Evolutionary conservation across 305 asterid genomes (phyloP), one percentile per base, ranked within the genome.

Genomic region (Fraxinus sp.): DNA sequence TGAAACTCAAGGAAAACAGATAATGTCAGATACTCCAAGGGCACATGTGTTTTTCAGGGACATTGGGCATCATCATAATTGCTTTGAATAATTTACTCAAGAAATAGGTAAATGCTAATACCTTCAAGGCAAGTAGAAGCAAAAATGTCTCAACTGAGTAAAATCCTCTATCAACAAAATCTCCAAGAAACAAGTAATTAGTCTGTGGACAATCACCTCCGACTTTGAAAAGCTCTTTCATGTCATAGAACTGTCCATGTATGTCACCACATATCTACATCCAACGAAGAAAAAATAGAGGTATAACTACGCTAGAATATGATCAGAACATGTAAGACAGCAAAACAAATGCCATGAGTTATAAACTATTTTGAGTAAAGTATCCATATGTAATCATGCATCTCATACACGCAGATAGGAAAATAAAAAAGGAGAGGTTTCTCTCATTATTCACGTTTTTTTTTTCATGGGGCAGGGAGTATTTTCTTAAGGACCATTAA

Each of bases 221-320:
- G 52, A 94, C 99, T 90, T 88, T 94, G 85, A 96, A 96, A 82
- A 96, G 94, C 91, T 96, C 98, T 88, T 93, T 94, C 99, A 96
- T 91, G 94, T 96, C 99, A 89, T 93, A 94, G 86, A 96, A 94
- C 83, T 96, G 99, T 78, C 99, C 99, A 11, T 96, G 99, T 80
- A 96, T 96, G 91, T 96, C 99, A 62, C 99, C 99, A 87, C 99
- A 96, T 82, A 96, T 94, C 99, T 96, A 88, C 80, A 90, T 22
- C 71, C 30, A 73, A 78, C 82, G 84, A 80, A 39, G 70, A 79
- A 73, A 81, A 74, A 16, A 73, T 78, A 85, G 77, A 57, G 84
- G 52, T 18, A 66, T 24, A 18, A 59, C 55, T 30, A 28, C 2
- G 70, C 41, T 44, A 79, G 62, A 84, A 6, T 73, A 77, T 78